Conservation (phyloP, 2,329 filamentous ascomycete species). For the Neurospora sp. region DNA sequence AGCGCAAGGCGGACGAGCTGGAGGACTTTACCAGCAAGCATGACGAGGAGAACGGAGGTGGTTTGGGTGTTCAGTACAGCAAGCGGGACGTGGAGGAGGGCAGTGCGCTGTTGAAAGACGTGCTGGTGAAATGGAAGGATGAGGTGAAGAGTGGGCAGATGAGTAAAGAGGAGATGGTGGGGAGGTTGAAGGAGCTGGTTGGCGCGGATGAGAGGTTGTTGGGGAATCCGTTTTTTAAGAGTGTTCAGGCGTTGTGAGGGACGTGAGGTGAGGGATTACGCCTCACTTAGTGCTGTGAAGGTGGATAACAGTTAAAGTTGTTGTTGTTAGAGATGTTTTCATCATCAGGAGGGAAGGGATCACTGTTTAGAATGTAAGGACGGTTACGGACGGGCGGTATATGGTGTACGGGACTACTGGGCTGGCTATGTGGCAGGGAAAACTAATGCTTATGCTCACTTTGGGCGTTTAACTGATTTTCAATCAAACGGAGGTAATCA, state of each 20-base stretch:
- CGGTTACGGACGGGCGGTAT: not conserved
- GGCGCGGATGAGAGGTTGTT: conserved; percentile 49
- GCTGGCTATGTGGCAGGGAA: not conserved
- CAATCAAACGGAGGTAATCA: not conserved
- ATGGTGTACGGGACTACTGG: not conserved
- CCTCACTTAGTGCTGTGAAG: not conserved
- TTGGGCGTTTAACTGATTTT: not conserved
- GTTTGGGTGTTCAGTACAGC: conserved; percentile 49
- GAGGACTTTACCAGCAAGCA: conserved; percentile 87
- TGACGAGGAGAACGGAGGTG: conserved; percentile 26
- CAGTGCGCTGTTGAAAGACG: conserved; percentile 70
- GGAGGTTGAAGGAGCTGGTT: conserved; percentile 70
- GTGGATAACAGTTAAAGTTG: not conserved
- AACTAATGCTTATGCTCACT: not conserved
- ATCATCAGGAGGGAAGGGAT: no score
- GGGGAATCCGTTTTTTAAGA: conserved; percentile 61
- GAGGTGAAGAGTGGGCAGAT: conserved; percentile 46
- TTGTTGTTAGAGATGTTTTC: not conserved
- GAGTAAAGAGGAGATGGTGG: conserved; percentile 66
- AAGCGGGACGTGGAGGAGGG: conserved; percentile 86
- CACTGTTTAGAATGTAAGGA: not conserved
- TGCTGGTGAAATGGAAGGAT: conserved; percentile 78
- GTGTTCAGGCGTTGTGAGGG: conserved; percentile 41
- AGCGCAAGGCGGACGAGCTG: conserved; percentile 93
- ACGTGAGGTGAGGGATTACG: not conserved